These are phyloP conservation scores for Angophora floribunda DNA, from an alignment of 345 rosid species.

Conservation along the genomic window DNA sequence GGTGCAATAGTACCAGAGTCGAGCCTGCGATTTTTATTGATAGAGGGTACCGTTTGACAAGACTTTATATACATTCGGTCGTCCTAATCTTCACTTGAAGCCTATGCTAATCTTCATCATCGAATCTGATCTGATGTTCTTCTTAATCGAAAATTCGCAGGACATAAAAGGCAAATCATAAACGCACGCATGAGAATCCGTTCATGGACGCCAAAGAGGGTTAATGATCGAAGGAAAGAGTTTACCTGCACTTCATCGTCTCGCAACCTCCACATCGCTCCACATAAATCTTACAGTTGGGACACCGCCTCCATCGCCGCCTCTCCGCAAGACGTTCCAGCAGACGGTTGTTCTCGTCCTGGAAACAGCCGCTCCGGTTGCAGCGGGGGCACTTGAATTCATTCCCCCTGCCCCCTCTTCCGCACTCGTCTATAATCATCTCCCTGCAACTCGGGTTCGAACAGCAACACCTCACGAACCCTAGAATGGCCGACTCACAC, in stretches of 20 bases:
- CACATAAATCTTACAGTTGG: neutral
- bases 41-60: no score
- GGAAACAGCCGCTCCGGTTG: neutral
- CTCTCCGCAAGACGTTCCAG: neutral
- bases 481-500: neutral
- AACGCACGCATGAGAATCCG: neutral
- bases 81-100: no score
- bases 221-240: neutral
- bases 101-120: neutral
- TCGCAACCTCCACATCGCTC: neutral
- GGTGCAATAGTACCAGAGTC: no score
- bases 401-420: neutral
- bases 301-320: neutral
- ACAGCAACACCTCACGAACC: neutral
- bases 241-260: neutral
- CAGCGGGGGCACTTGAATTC: neutral
- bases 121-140: no score
- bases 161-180: neutral
- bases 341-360: neutral
- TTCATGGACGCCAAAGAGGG: neutral
- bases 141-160: no score
- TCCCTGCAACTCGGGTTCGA: neutral
- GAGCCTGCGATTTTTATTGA: no score
- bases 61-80: no score
- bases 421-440: neutral